Evolutionary conservation across 306 rosid genomes (phyloP).

Genomic region (Inga oerstediana): DNA sequence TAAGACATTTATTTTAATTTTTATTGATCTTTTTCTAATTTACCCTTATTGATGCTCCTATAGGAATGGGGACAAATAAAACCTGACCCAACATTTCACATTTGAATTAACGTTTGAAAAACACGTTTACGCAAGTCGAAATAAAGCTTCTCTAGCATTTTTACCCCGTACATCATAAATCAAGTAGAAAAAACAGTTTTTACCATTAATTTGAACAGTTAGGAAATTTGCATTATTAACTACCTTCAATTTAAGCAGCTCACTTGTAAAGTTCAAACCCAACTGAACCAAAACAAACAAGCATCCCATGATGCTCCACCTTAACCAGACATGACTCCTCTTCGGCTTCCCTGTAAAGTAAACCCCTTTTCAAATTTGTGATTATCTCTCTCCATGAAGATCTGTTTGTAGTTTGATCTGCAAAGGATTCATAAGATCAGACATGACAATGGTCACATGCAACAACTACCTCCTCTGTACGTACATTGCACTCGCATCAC

Average conservation of each 20-base stretch:
- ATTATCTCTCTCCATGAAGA: background rate
- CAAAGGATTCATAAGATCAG: background rate
- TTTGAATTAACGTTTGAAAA: no score
- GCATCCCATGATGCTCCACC: background rate
- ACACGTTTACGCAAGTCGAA: no score
- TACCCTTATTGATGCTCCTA: no score
- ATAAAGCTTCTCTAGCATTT: no score
- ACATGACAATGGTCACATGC: background rate
- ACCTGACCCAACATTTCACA: no score
- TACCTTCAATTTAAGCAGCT: background rate
- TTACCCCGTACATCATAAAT: no score
- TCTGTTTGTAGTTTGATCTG: background rate
- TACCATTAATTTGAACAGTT: no score
- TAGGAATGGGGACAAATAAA: no score
- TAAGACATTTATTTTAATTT: no score
- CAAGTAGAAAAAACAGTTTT: rapidly evolving
- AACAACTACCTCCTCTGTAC: background rate
- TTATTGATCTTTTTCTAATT: no score
- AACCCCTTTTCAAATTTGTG: no score
- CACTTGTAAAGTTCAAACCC: no score
- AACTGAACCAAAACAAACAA: background rate
- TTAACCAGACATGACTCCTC: background rate
- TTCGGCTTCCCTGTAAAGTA: background rate
- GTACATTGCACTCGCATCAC: background rate
- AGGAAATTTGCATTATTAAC: background rate